Base-by-base conservation (phyloP, 1,139 yeast species). In the Suhomyces maxii region DNA sequence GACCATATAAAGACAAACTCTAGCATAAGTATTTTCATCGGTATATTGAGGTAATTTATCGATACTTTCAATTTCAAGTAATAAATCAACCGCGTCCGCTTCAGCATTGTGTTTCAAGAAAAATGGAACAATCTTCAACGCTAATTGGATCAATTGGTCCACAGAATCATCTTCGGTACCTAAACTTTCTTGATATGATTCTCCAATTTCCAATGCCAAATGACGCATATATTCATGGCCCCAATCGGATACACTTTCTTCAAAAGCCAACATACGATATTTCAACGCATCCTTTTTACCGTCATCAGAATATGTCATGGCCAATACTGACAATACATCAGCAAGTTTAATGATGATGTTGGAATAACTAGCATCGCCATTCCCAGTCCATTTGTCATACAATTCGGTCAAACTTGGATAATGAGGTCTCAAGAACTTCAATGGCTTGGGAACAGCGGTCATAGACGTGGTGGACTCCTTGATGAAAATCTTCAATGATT, bases 371-470 rank as follows among this genome's bases (percentile, higher is more conserved):
- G 60, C 39, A 41, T 53, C 54, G n/a, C 52, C 45, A 45, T 71
- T 69, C 35, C 76, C 68, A 6, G 73, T 69, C 97, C 97, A 90
- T 33, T 75, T 70, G 40, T 81, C 84, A 64, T 86, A 88, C 36
- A 87, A 69, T 45, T 73, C 79, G 39, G 82, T 80, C 60, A 93
- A 75, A 30, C 76, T 63, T 14, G 86, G 85, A 64, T 85, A 93
- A 58, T 84, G 89, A 12, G 98, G 96, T 60, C 97, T 83, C 56
- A 95, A 77, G 64, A 95, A 95, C 72, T 95, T 95, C 69, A 93
- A 80, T 11, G 99, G 99, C 66, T 93, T 95, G 39, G 99, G 99
- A 40, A 95, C 99, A 1, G 99, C 99, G 2, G 99, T 95, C 97
- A 93, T 93, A 8, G 98, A 90, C 32, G 97, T 89, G 4, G 99